Conservation (phyloP, 1,284 basidiomycete species). For the Amylostereum areolatum region DNA sequence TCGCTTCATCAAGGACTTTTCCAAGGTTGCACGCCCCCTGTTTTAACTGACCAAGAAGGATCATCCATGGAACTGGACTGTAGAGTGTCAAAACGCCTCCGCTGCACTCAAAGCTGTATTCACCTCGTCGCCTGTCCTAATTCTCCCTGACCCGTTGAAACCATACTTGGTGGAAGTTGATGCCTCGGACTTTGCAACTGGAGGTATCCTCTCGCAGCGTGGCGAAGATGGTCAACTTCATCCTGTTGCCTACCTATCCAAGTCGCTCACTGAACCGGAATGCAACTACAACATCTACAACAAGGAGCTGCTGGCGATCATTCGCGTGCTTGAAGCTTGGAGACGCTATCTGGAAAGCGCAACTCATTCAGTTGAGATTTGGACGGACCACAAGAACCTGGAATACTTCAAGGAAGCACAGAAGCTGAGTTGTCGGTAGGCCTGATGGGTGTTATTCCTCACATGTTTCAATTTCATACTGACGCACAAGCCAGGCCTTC, state of each 20-base stretch:
- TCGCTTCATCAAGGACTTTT: too few relatives aligned
- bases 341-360: slow-evolving; percentile 19
- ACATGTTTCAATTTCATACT: slow-evolving; percentile 24
- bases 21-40: too few relatives aligned
- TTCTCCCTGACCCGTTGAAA: too few relatives aligned
- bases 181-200: too few relatives aligned
- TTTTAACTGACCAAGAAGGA: too few relatives aligned
- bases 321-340: slow-evolving; percentile 23
- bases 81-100: too few relatives aligned
- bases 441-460: slow-evolving; percentile 27
- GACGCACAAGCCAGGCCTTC: slow-evolving; percentile 11
- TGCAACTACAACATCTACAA: slow-evolving; percentile 30
- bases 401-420: slow-evolving; percentile 16
- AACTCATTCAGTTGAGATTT: slow-evolving; percentile 12
- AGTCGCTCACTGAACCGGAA: slow-evolving; percentile 20
- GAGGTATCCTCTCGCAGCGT: neutral
- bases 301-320: slow-evolving; percentile 31
- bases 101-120: too few relatives aligned
- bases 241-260: slow-evolving; percentile 13
- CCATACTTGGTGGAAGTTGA: too few relatives aligned
- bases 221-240: neutral
- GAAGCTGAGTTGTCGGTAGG: slow-evolving; percentile 28
- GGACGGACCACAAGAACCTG: slow-evolving; percentile 25
- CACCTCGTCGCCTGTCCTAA: too few relatives aligned
- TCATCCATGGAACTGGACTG: too few relatives aligned